These are phyloP conservation scores for Triticum monococcum DNA, from an alignment of 176 grass and related monocot genomes.

Conservation along the genomic window DNA sequence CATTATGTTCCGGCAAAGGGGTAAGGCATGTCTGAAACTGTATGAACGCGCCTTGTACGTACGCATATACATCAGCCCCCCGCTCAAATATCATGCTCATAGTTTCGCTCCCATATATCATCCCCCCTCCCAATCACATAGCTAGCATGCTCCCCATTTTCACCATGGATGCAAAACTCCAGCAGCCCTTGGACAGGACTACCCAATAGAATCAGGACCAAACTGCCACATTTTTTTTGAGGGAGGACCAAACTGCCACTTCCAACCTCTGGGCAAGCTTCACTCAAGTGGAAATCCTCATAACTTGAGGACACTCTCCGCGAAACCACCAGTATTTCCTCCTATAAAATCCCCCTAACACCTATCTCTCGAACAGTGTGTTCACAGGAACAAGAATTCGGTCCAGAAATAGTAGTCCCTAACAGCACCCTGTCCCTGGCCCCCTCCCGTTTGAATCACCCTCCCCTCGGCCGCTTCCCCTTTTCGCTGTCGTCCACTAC, in stretches of 20 bases:
- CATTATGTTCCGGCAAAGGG: background rate
- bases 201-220: background rate
- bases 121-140: background rate
- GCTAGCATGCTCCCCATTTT: background rate
- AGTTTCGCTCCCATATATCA: background rate
- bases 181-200: background rate
- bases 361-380: background rate
- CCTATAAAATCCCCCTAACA: background rate
- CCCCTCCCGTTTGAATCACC: constrained; percentile 1
- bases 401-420: background rate
- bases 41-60: background rate
- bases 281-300: background rate
- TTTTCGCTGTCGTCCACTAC: background rate
- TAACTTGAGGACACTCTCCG: background rate
- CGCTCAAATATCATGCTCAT: background rate
- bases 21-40: background rate
- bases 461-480: background rate
- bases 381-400: background rate
- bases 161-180: background rate
- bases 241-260: background rate
- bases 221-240: background rate
- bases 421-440: background rate
- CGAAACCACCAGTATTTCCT: background rate
- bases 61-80: background rate
- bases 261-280: background rate